phyloP scores from a whole-genome alignment of 352 stramenopile species.

The Phytopythium aichiense region DNA sequence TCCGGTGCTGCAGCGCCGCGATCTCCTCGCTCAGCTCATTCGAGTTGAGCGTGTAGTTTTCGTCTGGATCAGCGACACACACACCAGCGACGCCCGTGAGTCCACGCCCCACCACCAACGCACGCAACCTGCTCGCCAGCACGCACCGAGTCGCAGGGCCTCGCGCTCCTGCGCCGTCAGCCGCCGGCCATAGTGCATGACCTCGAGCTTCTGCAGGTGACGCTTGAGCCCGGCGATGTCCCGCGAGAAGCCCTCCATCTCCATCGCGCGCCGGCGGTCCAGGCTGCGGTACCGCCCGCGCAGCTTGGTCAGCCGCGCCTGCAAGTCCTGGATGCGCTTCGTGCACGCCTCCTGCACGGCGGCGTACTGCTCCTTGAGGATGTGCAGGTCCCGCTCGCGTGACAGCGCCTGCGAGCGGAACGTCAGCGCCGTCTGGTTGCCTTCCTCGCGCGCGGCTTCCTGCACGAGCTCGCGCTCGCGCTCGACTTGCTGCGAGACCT shows the following conservation, averaged over 20 bases:
- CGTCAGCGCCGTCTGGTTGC: constrained; percentile 47
- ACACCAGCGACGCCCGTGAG: neutral
- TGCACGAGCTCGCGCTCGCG: constrained; percentile 43
- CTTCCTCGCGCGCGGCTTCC: constrained; percentile 47
- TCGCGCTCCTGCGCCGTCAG: constrained; percentile 45
- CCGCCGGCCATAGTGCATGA: constrained; percentile 54
- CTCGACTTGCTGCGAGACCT: constrained; percentile 34
- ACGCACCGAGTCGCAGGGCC: constrained; percentile 34
- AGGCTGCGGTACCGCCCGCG: constrained; percentile 53
- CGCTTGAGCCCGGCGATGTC: constrained; percentile 58
- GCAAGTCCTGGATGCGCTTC: constrained; percentile 63
- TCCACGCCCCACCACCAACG: constrained; percentile 4
- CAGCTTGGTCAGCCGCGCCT: constrained; percentile 61
- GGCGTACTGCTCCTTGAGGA: constrained; percentile 75
- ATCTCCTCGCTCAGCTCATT: constrained; percentile 67
- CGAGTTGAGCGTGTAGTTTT: constrained; percentile 47
- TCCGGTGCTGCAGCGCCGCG: constrained; percentile 48
- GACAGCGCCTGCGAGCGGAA: constrained; percentile 53
- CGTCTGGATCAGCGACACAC: constrained; percentile 16
- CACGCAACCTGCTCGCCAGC: neutral
- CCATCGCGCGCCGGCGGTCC: constrained; percentile 67
- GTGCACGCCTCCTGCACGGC: constrained; percentile 68
- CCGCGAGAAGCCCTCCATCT: constrained; percentile 81
- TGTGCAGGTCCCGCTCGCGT: constrained; percentile 59
- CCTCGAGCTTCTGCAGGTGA: constrained; percentile 69